Evolutionary conservation across 1,284 basidiomycete species (phyloP), one percentile per base, ranked within the genome.

Genomic region (Ganoderma lucidum): DNA sequence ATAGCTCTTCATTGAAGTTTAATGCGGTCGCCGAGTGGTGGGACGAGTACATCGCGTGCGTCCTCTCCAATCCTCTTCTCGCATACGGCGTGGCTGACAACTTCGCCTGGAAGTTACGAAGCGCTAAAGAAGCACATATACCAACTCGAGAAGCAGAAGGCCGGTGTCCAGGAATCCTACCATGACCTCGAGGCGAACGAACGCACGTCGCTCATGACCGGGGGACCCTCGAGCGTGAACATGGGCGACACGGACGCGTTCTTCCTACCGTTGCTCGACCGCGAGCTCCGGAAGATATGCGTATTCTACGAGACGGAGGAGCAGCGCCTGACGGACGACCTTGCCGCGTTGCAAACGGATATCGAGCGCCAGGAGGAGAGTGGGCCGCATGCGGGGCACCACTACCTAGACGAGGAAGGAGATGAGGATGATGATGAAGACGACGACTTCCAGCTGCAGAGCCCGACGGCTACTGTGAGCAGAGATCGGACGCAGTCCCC

Each of bases 1-100:
- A 35, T 55, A 91, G 89, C 74, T 90, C 89, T 39, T 92, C 95
- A 17, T 87, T 98, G 72, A 95, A 97, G 79, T 96, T 97, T 82
- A 98, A 98, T 77, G 93, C 95, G 30, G 94, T 97, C 53, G 87
- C 96, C 1, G 96, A 98, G 72, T 98, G 97, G 96, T 93, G 93
- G 88, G 93, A 96, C 76, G 90, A 96, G 73, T 98, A 98, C 79
- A 93, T 99, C 71, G 88, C 90, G 89, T 95, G 76, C 73, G 92
- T 85, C 1, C 45, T 39, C 23, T 66, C 55, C 5, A 12, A 59
- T 23, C 17, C n/a, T 39, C n/a, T 62, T 28, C 23, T 14, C 19
- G 35, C 53, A 32, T 39, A 9, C 35, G 23, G n/a, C 17, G 45
- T 32, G 19, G 63, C 39, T 37, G 32, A 69, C 30, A 56, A 14